These are phyloP conservation scores for Lichtheimia ornata DNA, from an alignment of 371 early-diverging fungal species.

Conservation along the genomic window DNA sequence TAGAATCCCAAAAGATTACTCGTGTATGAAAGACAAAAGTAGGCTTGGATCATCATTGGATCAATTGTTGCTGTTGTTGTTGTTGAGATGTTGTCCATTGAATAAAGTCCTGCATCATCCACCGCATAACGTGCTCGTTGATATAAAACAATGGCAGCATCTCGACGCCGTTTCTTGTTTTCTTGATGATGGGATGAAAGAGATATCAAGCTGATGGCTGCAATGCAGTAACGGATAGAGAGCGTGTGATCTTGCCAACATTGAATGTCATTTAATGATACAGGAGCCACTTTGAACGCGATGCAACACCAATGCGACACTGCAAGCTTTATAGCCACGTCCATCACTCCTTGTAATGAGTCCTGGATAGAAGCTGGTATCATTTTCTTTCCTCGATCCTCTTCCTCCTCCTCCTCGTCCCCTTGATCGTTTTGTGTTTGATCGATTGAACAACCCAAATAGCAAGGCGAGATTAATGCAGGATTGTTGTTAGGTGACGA, in stretches of 20 bases:
- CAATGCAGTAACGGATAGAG: slow-evolving; percentile 15
- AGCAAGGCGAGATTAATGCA: too few species aligned
- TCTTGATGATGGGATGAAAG: slow-evolving; percentile 11
- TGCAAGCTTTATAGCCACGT: slow-evolving; percentile 13
- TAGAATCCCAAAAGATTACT: slow-evolving; percentile 18
- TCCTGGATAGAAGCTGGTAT: too few species aligned
- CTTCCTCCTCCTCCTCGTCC: too few species aligned
- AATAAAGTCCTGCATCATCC: slow-evolving; percentile 17
- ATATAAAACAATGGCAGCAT: slow-evolving; percentile 20
- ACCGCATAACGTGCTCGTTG: slow-evolving; percentile 8
- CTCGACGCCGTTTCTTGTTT: not conserved
- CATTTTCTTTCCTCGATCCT: too few species aligned
- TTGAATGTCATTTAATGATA: slow-evolving; percentile 6
- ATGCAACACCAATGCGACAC: slow-evolving; percentile 24
- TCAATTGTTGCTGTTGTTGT: not conserved
- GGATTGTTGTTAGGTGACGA: too few species aligned
- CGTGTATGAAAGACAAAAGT: slow-evolving; percentile 22
- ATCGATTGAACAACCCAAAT: too few species aligned
- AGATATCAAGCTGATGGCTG: slow-evolving; percentile 15
- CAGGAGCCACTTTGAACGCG: slow-evolving; percentile 25
- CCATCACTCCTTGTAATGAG: not conserved
- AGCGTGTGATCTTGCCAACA: slow-evolving; percentile 12
- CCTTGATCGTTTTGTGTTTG: too few species aligned
- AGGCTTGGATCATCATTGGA: slow-evolving; percentile 12
- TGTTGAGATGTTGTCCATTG: slow-evolving; percentile 5